A percentile compares a stretch with the other conserved stretches of the same genome.
These are phyloP conservation scores for Immersiella caudata DNA, from an alignment of 495 filamentous ascomycete genomes.

Conservation along the genomic window DNA sequence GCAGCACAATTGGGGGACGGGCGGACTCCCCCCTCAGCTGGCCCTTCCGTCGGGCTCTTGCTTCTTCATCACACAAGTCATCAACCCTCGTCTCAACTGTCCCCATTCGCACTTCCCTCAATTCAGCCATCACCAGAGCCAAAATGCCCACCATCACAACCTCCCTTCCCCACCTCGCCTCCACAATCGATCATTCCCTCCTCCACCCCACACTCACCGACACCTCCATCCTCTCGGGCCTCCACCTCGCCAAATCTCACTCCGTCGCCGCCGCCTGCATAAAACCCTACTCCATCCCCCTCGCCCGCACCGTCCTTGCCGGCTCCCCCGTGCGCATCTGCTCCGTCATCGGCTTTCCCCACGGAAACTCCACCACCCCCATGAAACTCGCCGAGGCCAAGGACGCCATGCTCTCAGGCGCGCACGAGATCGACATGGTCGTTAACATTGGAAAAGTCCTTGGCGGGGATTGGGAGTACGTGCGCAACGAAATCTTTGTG, in stretches of 20 bases:
- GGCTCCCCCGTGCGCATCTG: constrained; percentile 55
- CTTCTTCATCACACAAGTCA: too few relatives aligned
- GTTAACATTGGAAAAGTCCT: constrained; percentile 62
- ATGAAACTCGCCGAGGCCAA: constrained; percentile 57
- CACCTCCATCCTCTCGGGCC: constrained; percentile 51
- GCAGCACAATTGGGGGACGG: too few relatives aligned
- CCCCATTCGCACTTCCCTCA: too few relatives aligned
- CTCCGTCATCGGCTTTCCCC: constrained; percentile 61
- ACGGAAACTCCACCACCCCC: constrained; percentile 57
- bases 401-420: constrained; percentile 51
- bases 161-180: constrained; percentile 56
- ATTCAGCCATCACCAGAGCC: background rate
- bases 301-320: constrained; percentile 49
- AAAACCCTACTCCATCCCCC: constrained; percentile 57
- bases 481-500: constrained; percentile 50
- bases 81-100: too few relatives aligned
- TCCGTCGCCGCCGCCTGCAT: constrained; percentile 60
- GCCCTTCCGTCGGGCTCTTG: too few relatives aligned
- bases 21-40: background rate
- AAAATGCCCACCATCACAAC: constrained; percentile 44
- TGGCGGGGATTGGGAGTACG: constrained; percentile 58
- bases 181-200: constrained; percentile 63
- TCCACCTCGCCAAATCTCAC: constrained; percentile 49
- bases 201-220: constrained; percentile 65
- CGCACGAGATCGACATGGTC: constrained; percentile 61